Conservation (phyloP, 306 rosid species). For the cucumber (Cucumis sativus) region Cucumber_9930_V3 NC_026655.2:21931501-21932000, state of each 20-base stretch:
- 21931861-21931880: neutral
- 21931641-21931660: neutral
- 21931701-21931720: neutral
- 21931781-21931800: neutral
- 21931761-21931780: neutral
- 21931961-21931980: neutral
- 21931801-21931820: neutral
- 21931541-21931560: conserved; percentile 18
- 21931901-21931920: neutral
- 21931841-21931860: neutral
- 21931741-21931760: neutral
- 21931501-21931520: conserved; percentile 49
- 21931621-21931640: neutral
- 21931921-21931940: neutral
- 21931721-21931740: neutral
- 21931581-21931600: conserved; percentile 16
- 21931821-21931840: neutral
- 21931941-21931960: neutral
- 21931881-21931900: neutral
- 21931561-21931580: conserved; percentile 14
- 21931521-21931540: conserved; percentile 36
- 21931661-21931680: neutral
- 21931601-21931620: conserved; percentile 14
- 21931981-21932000: neutral
- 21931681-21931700: neutral